phyloP scores from a whole-genome alignment of 192 early-diverging fungal genomes.

The Linnemannia schmuckeri region DNA sequence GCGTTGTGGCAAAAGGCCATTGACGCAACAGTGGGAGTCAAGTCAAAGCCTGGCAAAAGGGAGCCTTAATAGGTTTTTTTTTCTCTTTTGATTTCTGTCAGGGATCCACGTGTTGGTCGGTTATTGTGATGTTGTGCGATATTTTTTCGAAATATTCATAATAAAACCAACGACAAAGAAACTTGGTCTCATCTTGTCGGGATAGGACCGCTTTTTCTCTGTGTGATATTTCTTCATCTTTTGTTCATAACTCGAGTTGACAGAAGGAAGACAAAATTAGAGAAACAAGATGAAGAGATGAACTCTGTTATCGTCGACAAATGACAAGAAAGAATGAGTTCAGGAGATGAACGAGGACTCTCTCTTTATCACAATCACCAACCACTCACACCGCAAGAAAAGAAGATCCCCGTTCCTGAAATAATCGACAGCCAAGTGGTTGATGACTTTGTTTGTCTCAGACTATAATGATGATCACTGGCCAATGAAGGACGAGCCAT shows the following conservation, averaged over 20 bases:
- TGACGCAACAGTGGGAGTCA: conserved; percentile 19
- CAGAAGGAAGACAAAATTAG: not conserved
- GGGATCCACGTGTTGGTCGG: not conserved
- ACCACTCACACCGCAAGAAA: not conserved
- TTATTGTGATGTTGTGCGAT: not conserved
- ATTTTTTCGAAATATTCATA: not conserved
- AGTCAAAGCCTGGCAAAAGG: conserved; percentile 11
- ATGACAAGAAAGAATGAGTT: too few relatives aligned
- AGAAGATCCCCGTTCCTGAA: not conserved
- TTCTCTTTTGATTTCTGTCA: not conserved
- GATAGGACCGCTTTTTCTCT: not conserved
- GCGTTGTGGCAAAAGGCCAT: conserved; percentile 83
- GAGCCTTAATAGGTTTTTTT: conserved; percentile 57
- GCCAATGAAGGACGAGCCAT: not conserved
- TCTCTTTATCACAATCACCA: too few relatives aligned
- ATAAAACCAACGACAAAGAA: not conserved
- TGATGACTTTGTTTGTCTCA: not conserved
- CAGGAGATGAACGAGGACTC: too few relatives aligned
- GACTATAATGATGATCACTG: not conserved
- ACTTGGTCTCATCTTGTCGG: not conserved
- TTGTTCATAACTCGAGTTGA: not conserved
- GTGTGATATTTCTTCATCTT: not conserved
- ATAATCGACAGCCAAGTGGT: not conserved
- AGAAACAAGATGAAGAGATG: not conserved
- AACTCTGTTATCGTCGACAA: not conserved